Evolutionary conservation across 306 rosid genomes (phyloP).

Genomic region (Abrus pulchellus): DNA sequence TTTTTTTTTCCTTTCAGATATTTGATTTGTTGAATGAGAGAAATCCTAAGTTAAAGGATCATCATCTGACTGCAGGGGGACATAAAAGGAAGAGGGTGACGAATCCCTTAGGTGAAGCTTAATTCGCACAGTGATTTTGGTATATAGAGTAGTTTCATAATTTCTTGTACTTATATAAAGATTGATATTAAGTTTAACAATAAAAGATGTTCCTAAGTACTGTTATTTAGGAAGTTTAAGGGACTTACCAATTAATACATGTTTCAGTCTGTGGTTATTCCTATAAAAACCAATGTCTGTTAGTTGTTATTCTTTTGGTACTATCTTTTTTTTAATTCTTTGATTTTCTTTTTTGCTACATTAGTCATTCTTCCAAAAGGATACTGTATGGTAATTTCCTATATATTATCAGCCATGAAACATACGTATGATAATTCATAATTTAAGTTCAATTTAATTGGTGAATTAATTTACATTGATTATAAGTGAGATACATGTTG

Average conservation of each 20-base stretch:
- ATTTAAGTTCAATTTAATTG: neutral
- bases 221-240: neutral
- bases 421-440: too few species aligned
- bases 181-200: neutral
- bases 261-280: neutral
- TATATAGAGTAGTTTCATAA: constrained; percentile 2
- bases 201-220: neutral
- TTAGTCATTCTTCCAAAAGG: neutral
- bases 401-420: too few species aligned
- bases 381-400: too few species aligned
- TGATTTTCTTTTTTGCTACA: too few species aligned
- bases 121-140: neutral
- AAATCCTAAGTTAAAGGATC: neutral
- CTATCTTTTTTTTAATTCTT: neutral
- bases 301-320: neutral
- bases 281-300: neutral
- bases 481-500: too few species aligned
- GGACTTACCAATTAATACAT: neutral
- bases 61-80: neutral
- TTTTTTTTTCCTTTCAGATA: neutral
- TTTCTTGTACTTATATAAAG: neutral
- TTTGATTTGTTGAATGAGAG: neutral
- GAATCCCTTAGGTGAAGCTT: neutral
- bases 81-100: neutral
- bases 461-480: neutral